These are phyloP conservation scores for Panaeolus cyanescens DNA, from an alignment of 768 basidiomycete species.

Conservation along the genomic window DNA sequence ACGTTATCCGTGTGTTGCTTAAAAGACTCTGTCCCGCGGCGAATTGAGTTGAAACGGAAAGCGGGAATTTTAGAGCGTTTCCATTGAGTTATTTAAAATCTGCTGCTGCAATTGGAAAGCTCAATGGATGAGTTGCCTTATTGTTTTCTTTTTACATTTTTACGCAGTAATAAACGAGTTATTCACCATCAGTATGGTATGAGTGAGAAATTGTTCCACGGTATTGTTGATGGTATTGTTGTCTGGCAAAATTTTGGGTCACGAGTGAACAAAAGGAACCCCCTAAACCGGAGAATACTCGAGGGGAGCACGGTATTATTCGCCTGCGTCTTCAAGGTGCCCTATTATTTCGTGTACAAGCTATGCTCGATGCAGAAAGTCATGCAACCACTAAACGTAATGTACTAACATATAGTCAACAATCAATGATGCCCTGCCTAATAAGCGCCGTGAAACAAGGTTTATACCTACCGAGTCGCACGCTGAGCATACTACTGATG, in stretches of 20 bases:
- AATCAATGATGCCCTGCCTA: too few species aligned
- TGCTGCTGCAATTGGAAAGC: not conserved
- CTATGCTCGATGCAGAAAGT: too few species aligned
- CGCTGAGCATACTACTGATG: too few species aligned
- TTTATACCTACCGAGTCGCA: not conserved
- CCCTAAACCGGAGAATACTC: too few species aligned
- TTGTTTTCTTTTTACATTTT: not conserved
- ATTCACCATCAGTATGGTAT: not conserved
- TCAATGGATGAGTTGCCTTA: not conserved
- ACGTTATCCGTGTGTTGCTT: not conserved
- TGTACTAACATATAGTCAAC: too few species aligned
- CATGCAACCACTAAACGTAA: too few species aligned
- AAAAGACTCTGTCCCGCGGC: not conserved
- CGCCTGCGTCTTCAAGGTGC: too few species aligned
- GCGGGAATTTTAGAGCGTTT: not conserved
- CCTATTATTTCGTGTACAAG: too few species aligned
- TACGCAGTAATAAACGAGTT: not conserved
- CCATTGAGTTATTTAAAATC: not conserved
- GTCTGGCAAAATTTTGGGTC: not conserved
- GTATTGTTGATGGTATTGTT: not conserved
- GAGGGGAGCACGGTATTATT: too few species aligned
- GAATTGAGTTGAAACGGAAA: not conserved
- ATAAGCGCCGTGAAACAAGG: not conserved
- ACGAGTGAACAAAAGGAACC: too few species aligned
- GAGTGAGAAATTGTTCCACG: not conserved